Percentiles rank a stretch among this genome's conserved stretches.
Evolutionary conservation across 169 alveolate genomes (phyloP).

Genomic region (Cryptosporidium baileyi): DNA sequence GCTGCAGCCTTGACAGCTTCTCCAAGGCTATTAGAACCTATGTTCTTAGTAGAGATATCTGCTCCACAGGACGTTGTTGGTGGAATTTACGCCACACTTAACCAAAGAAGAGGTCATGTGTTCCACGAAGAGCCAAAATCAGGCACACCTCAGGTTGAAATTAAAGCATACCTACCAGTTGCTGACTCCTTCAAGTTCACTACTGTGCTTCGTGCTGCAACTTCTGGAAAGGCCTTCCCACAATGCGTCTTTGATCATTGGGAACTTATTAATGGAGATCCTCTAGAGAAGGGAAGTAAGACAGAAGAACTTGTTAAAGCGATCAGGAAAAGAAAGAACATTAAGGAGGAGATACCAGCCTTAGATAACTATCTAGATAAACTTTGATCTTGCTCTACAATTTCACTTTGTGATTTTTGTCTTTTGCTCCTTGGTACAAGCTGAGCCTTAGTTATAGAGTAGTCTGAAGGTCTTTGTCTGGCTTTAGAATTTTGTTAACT

Average conservation of each 20-base stretch:
- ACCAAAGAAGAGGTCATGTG: slow-evolving; percentile 98
- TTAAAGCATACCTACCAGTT: slow-evolving; percentile 98
- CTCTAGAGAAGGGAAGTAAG: slow-evolving; percentile 96
- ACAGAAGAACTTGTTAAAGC: slow-evolving; percentile 89
- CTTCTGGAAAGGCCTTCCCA: slow-evolving; percentile 99
- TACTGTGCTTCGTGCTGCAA: slow-evolving; percentile 96
- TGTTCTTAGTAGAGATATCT: slow-evolving; percentile 97
- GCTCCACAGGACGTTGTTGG: slow-evolving; percentile 95
- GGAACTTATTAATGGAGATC: slow-evolving; percentile 95
- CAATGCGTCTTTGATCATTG: slow-evolving; percentile 99
- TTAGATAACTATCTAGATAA: slow-evolving; percentile 95
- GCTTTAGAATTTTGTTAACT: neutral
- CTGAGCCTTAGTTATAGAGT: too few relatives aligned
- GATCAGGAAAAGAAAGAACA: slow-evolving; percentile 97
- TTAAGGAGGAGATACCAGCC: slow-evolving; percentile 95
- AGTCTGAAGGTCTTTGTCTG: too few relatives aligned
- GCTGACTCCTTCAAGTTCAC: slow-evolving; percentile 99
- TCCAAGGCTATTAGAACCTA: slow-evolving; percentile 98
- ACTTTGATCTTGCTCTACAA: slow-evolving; percentile 81
- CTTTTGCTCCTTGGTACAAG: too few relatives aligned
- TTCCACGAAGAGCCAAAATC: slow-evolving; percentile 95
- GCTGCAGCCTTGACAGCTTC: slow-evolving; percentile 96
- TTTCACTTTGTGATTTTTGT: neutral
- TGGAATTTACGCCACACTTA: slow-evolving; percentile 95
- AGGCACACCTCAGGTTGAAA: slow-evolving; percentile 97